A percentile compares a stretch with the other conserved stretches of the same genome.
phyloP scores from a whole-genome alignment of 2,329 filamentous ascomycete species.

The Onygenales sp. region DNA sequence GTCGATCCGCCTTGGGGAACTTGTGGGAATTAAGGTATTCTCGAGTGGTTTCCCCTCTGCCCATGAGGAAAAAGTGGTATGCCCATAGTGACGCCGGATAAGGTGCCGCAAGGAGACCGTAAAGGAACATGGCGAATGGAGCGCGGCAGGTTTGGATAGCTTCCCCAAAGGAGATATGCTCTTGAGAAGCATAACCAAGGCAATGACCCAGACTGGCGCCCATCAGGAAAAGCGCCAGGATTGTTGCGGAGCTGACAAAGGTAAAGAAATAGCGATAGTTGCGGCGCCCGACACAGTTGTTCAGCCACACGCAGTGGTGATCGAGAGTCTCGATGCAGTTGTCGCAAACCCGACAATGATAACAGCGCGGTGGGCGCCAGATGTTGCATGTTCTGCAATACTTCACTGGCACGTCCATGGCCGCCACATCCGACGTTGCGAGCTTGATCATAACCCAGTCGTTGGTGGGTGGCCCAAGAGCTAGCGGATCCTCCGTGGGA shows the following conservation, averaged over 20 bases:
- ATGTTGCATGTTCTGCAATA: slow-evolving; percentile 97
- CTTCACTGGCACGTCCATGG: slow-evolving; percentile 97
- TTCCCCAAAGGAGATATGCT: slow-evolving; percentile 56
- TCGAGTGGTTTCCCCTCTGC: slow-evolving; percentile 83
- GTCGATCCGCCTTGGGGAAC: slow-evolving; percentile 83
- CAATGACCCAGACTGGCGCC: slow-evolving; percentile 74
- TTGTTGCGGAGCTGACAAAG: slow-evolving; percentile 70
- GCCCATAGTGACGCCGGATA: slow-evolving; percentile 77
- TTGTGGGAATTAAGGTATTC: slow-evolving; percentile 96
- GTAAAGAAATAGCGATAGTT: slow-evolving; percentile 98
- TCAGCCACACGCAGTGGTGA: slow-evolving; percentile 97
- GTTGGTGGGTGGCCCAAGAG: slow-evolving; percentile 73
- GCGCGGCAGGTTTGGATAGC: slow-evolving; percentile 65
- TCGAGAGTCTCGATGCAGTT: slow-evolving; percentile 96
- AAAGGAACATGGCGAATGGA: slow-evolving; percentile 81
- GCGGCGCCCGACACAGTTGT: slow-evolving; percentile 92
- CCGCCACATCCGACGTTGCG: slow-evolving; percentile 61
- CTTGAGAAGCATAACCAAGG: slow-evolving; percentile 56
- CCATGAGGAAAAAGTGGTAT: slow-evolving; percentile 89
- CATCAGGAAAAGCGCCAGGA: slow-evolving; percentile 67
- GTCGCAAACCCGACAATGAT: slow-evolving; percentile 94
- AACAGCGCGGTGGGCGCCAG: slow-evolving; percentile 89
- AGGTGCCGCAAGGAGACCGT: slow-evolving; percentile 61
- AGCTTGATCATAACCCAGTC: slow-evolving; percentile 92
- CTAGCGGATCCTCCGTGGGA: slow-evolving; percentile 69